These are phyloP conservation scores for Suhomyces yuchorum DNA, from an alignment of 1,139 yeast species.

Conservation along the genomic window DNA sequence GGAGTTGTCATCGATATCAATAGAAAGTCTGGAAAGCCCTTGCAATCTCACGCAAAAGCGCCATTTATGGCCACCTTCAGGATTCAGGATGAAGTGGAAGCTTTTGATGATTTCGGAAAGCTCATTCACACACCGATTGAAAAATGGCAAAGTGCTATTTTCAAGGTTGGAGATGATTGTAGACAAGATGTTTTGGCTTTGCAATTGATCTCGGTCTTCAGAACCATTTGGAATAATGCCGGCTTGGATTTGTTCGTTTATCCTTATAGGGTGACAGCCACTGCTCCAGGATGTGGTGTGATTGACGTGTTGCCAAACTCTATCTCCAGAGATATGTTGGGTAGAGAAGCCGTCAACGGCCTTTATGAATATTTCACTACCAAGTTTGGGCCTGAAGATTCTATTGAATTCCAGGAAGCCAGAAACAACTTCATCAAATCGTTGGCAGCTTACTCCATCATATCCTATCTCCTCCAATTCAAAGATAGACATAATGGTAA, in stretches of 20 bases:
- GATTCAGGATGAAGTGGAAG: conserved; percentile 60
- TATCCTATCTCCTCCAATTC: conserved; percentile 88
- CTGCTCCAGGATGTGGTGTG: conserved; percentile 99
- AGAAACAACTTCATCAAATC: conserved; percentile 91
- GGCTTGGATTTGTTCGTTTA: conserved; percentile 90
- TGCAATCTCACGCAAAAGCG: conserved; percentile 98
- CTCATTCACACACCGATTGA: conserved; percentile 42
- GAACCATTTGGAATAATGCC: conserved; percentile 84
- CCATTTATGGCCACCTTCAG: conserved; percentile 97
- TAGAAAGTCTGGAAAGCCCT: conserved; percentile 90
- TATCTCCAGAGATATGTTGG: conserved; percentile 95
- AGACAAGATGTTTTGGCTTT: conserved; percentile 95
- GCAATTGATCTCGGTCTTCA: conserved; percentile 87
- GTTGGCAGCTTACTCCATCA: conserved; percentile 92
- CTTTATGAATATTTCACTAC: conserved; percentile 88
- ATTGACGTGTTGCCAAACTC: conserved; percentile 96
- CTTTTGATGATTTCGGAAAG: conserved; percentile 47
- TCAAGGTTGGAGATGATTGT: conserved; percentile 99
- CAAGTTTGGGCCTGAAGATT: conserved; percentile 91
- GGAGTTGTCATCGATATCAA: conserved; percentile 92
- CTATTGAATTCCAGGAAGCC: conserved; percentile 87
- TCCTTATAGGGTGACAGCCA: conserved; percentile 95
- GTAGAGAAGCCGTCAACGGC: conserved; percentile 98
- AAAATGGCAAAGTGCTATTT: conserved; percentile 92
- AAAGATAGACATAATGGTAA: conserved; percentile 99